Conservation (phyloP, 176 grass and related monocot genomes). For the Elaeis guineensis region DNA sequence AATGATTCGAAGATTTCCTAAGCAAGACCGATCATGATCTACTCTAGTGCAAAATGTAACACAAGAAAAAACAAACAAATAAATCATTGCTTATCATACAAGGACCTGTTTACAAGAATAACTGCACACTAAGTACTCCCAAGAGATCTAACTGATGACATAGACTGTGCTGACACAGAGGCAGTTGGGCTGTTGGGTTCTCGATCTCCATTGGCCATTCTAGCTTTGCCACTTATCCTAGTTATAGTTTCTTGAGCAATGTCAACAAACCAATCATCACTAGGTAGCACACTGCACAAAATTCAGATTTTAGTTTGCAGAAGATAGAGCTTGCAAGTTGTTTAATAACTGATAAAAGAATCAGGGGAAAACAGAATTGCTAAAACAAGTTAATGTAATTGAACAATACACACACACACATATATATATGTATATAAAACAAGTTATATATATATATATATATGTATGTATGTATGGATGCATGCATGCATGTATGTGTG, state of each 20-base stretch:
- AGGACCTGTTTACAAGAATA: conserved; percentile 5
- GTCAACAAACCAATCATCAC: conserved; percentile 82
- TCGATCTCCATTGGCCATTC: conserved; percentile 61
- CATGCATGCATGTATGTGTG: too few species aligned
- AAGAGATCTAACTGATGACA: conserved; percentile 69
- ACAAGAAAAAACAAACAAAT: conserved; percentile 2
- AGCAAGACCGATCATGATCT: background rate
- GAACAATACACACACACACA: too few species aligned
- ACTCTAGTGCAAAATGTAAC: conserved; percentile 1
- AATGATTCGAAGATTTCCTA: background rate
- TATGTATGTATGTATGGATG: too few species aligned
- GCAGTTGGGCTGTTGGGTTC: conserved; percentile 78
- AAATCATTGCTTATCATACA: conserved; percentile 16
- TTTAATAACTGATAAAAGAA: too few species aligned
- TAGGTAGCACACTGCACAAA: conserved; percentile 55
- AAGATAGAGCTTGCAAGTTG: background rate
- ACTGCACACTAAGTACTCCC: conserved; percentile 47
- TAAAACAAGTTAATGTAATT: too few species aligned
- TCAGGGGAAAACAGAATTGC: too few species aligned
- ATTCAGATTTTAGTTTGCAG: conserved; percentile 1
- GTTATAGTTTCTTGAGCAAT: conserved; percentile 58
- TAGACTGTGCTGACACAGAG: conserved; percentile 79
- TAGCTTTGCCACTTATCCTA: conserved; percentile 64
- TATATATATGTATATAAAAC: too few species aligned
- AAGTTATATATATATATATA: too few species aligned